Evolutionary conservation across 345 rosid species (phyloP).

Genomic region (Syzygium aromaticum): DNA sequence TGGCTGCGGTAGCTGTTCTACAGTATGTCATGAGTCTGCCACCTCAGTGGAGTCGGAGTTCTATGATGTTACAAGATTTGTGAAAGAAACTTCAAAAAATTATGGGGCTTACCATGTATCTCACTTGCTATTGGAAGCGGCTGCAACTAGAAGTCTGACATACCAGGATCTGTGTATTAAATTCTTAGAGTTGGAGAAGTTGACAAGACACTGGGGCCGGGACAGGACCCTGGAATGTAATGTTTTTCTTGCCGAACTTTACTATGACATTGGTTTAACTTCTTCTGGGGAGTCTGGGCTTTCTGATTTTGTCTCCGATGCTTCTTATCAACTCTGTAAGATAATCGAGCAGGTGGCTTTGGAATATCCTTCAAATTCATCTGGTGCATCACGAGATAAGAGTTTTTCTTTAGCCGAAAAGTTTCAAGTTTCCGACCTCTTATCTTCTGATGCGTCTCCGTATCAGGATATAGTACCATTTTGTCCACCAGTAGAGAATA

Average conservation of each 20-base stretch:
- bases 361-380: conserved; percentile 35
- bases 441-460: background rate
- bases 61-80: conserved; percentile 39
- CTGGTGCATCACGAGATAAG: conserved; percentile 19
- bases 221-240: conserved; percentile 80
- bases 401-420: conserved; percentile 10
- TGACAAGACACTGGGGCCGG: conserved; percentile 76
- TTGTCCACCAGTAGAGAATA: conserved; percentile 5
- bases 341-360: conserved; percentile 82
- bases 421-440: conserved; percentile 22
- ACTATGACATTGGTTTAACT: conserved; percentile 57
- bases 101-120: conserved; percentile 82
- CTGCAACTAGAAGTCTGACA: conserved; percentile 30
- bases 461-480: background rate
- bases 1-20: conserved; percentile 23
- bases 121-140: conserved; percentile 82
- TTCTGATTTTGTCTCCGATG: conserved; percentile 53
- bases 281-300: conserved; percentile 37
- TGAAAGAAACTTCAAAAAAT: conserved; percentile 59
- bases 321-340: conserved; percentile 83
- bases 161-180: conserved; percentile 47
- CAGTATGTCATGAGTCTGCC: conserved; percentile 22
- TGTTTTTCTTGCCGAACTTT: conserved; percentile 90
- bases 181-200: conserved; percentile 72
- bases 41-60: conserved; percentile 36